Base-by-base conservation (phyloP, 768 basidiomycete species). In the Mycena belliarum region DNA sequence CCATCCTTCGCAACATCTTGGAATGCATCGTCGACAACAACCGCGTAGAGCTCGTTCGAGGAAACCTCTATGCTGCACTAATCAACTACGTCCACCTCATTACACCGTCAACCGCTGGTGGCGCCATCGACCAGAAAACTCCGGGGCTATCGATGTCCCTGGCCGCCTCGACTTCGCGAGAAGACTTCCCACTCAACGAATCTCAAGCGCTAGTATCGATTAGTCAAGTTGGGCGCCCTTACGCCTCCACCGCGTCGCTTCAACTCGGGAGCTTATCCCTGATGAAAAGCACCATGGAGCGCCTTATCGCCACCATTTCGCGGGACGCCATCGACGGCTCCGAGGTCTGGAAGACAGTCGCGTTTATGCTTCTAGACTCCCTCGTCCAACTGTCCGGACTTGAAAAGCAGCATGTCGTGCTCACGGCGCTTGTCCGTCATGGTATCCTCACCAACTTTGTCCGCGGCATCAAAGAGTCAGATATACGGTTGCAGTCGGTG, bases 341-440 rank as follows among this genome's bases (percentile, higher is more conserved):
- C 18, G 95, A 98, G 71, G 92, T 98, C 2, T 98, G 96, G 96
- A 93, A 93, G 73, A 95, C 95, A 3, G 85, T 98, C 16, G 92
- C 95, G 10, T 98, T 95, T 69, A 89, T 95, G 79, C 77, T 94
- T 3, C 77, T 98, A 41, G 93, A 95, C 65, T 86, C 90, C 0
- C 78, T 95, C 9, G 81, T 89, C 18, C 82, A 89, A 42, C 75
- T 95, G 0, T 90, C 86, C 37, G 82, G 82, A 25, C 71, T 76
- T 46, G 89, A 93, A 62, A 88, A 85, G 72, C 87, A 88, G 46
- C 80, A 89, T 52, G 66, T 76, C 12, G 76, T 91, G 21, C 70
- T 91, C 43, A 69, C 77, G 11, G 73, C 82, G 1, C 73, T 97
- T 24, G 79, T 79, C 24, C 80, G 86, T 43, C 85, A 91, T 63